Conservation (phyloP, 257 asterid species). For the Solanum bukasovii region DNA sequence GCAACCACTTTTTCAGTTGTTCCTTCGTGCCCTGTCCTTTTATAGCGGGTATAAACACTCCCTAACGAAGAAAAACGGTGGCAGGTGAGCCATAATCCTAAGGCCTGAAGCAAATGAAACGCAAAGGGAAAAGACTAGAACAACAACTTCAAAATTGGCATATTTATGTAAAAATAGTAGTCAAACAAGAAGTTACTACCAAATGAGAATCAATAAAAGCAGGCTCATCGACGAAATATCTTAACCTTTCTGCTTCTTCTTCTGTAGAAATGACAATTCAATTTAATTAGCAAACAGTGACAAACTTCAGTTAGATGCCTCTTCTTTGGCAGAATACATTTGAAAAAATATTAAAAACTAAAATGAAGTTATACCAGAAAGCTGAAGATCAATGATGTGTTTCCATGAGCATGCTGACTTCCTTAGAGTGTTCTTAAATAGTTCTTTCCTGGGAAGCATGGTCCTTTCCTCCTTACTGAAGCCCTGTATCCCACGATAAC, state of each 20-base stretch:
- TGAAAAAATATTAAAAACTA: not conserved
- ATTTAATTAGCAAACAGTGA: not conserved
- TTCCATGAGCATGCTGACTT: constrained; percentile 85
- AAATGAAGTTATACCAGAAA: constrained; percentile 38
- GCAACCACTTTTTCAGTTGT: constrained; percentile 79
- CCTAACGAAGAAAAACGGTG: constrained; percentile 28
- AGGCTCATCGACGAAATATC: constrained; percentile 80
- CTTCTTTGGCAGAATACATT: not conserved
- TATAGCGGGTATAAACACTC: constrained; percentile 85
- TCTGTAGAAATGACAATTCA: constrained; percentile 34
- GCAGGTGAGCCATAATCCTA: not conserved
- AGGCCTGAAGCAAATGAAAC: not conserved
- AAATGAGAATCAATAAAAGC: constrained; percentile 97
- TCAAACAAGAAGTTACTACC: constrained; percentile 31
- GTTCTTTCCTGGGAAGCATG: constrained; percentile 71
- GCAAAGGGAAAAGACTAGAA: not conserved
- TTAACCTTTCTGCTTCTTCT: constrained; percentile 65
- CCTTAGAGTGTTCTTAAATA: constrained; percentile 83
- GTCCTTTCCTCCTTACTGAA: constrained; percentile 71
- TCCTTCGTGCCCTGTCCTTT: constrained; percentile 94
- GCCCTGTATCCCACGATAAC: constrained; percentile 28
- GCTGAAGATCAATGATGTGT: constrained; percentile 54
- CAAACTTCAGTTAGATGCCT: not conserved
- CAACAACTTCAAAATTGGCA: not conserved
- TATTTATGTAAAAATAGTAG: not conserved